These are phyloP conservation scores for Cardamine resedifolia DNA, from an alignment of 345 rosid species.

Conservation along the genomic window DNA sequence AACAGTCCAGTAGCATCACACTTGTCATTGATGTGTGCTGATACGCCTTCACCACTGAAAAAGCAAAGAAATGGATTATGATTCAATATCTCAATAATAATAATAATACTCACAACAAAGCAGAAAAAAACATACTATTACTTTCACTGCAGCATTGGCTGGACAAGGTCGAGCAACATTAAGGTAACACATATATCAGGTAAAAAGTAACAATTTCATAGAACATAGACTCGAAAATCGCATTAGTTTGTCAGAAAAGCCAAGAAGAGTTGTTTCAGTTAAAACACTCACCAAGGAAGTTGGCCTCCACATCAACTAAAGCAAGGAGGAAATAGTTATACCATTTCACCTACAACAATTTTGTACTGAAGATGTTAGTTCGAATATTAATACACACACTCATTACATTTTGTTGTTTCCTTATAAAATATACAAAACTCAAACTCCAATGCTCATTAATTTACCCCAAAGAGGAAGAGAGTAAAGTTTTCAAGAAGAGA, in stretches of 20 bases:
- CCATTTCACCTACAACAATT: slow-evolving; percentile 77
- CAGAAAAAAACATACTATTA: background rate
- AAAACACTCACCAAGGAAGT: slow-evolving; percentile 76
- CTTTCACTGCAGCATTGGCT: background rate
- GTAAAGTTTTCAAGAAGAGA: slow-evolving; percentile 6
- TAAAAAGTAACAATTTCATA: background rate
- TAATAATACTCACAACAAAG: no score
- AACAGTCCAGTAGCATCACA: slow-evolving; percentile 91
- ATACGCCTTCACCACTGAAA: slow-evolving; percentile 87
- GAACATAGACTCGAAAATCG: background rate
- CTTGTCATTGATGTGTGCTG: slow-evolving; percentile 89
- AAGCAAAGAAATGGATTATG: slow-evolving; percentile 20
- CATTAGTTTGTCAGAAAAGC: background rate
- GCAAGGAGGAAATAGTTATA: slow-evolving; percentile 73
- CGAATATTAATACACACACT: background rate
- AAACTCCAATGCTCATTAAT: background rate
- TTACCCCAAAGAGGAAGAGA: background rate
- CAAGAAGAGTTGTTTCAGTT: background rate
- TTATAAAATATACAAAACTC: background rate
- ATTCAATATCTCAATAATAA: no score
- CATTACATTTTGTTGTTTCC: background rate
- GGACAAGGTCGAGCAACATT: background rate
- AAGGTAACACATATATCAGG: background rate
- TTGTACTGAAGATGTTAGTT: slow-evolving; percentile 8
- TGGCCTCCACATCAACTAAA: slow-evolving; percentile 80